These are phyloP conservation scores for Pseudogymnoascus sp. DNA, from an alignment of 2,329 filamentous ascomycete genomes.

Conservation along the genomic window DNA sequence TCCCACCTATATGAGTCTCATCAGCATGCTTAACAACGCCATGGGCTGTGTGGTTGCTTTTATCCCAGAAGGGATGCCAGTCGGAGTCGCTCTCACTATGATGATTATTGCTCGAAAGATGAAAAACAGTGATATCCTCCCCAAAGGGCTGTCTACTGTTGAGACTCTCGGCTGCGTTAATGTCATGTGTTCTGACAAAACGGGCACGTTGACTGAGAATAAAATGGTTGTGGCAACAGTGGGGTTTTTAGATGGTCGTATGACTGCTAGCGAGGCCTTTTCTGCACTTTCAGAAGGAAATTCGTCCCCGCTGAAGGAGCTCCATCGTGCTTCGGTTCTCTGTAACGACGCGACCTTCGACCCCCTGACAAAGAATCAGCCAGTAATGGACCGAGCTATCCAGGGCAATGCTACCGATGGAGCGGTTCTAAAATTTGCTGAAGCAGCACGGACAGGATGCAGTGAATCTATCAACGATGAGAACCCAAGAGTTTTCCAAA, in stretches of 20 bases:
- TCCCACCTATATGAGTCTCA: conserved; percentile 34
- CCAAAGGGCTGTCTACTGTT: conserved; percentile 69
- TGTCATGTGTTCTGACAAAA: conserved; percentile 68
- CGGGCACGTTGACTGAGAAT: conserved; percentile 55
- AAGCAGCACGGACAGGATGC: conserved; percentile 20
- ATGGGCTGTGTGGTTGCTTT: conserved; percentile 54
- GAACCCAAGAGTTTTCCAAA: conserved; percentile 31
- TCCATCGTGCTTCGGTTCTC: conserved; percentile 27
- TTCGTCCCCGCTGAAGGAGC: not conserved
- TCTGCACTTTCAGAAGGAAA: conserved; percentile 11
- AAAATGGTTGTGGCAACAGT: conserved; percentile 38
- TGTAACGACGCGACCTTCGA: conserved; percentile 41
- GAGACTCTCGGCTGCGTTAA: conserved; percentile 66
- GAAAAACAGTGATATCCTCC: conserved; percentile 65
- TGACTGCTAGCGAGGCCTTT: conserved; percentile 29
- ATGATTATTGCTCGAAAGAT: conserved; percentile 70
- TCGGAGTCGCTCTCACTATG: conserved; percentile 59
- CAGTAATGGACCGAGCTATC: conserved; percentile 30
- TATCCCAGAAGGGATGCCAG: conserved; percentile 64
- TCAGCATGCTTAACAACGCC: conserved; percentile 39
- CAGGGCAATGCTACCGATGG: conserved; percentile 39
- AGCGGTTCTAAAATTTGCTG: conserved; percentile 35
- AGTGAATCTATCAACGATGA: conserved; percentile 14
- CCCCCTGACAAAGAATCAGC: conserved; percentile 30
- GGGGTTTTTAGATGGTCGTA: conserved; percentile 17